Evolutionary conservation across 257 asterid genomes (phyloP), one percentile per base, ranked within the genome.

Genomic region (Galeopsis tetrahit): DNA sequence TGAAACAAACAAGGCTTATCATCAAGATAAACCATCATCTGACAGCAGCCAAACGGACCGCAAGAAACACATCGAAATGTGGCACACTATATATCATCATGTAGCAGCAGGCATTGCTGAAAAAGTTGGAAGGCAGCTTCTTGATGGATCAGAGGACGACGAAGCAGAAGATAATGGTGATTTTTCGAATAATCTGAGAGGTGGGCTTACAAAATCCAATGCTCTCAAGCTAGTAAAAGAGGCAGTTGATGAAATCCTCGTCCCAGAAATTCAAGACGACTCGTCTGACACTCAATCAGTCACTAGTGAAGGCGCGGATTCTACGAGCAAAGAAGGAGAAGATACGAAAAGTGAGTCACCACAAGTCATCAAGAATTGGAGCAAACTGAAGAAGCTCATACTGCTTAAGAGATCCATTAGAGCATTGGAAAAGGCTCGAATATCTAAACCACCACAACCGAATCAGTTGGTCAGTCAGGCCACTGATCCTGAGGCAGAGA

Each of bases 1-100:
- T 35, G 58, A 56, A n/a, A 52, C 36, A 2, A 31, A 56, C 35
- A 21, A 35, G 61, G 69, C 31, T 65, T 15, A 6, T 33, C 38
- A 64, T n/a, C 31, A 56, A 28, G 62, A 56, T 31, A 67, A 55
- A 10, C 21, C 11, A 58, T 17, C 32, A 73, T 56, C 5, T 34
- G 66, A 77, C 5, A 78, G 80, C 57, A 76, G 44, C 34, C 66
- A 44, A 72, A 52, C 48, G 71, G 92, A 88, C 28, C 78, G 79
- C 64, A 81, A 72, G 59, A 88, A 80, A 44, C 82, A 83, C 56
- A 64, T 95, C 34, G 74, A 78, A 66, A 88, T 90, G 96, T 92
- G 99, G 99, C 99, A 95, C 75, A 84, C 76, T 82, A 86, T 95
- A 72, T 95, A 88, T 76, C 99, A 88, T 78, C 96, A 95, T 78